Percentiles rank a stretch among this genome's conserved stretches.
Evolutionary conservation across 805 yeast genomes (phyloP).

Genomic region (Scheffersomyces ergatensis): DNA sequence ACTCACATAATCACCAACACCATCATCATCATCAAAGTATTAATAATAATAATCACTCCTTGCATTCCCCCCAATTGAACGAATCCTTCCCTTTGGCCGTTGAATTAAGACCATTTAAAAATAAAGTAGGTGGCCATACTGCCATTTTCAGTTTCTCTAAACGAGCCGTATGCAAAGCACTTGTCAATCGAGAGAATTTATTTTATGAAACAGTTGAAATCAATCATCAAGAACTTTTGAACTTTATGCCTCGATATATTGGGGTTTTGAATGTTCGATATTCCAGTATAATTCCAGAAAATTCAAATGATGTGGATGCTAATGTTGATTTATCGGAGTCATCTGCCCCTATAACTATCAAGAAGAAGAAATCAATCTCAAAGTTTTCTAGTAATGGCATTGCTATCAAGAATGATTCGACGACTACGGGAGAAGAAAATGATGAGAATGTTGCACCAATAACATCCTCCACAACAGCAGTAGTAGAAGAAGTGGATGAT

Average conservation of each 20-base stretch:
- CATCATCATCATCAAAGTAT: background rate
- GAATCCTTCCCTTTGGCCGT: slow-evolving; percentile 66
- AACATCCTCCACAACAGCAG: slow-evolving; percentile 19
- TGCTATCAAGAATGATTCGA: background rate
- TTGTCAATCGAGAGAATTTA: slow-evolving; percentile 83
- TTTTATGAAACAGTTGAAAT: slow-evolving; percentile 91
- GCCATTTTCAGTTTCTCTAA: slow-evolving; percentile 91
- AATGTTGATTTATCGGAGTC: background rate
- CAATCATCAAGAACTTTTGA: slow-evolving; percentile 69
- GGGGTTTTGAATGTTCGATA: slow-evolving; percentile 94
- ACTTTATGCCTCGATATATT: slow-evolving; percentile 90
- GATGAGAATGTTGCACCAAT: background rate
- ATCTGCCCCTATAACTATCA: background rate
- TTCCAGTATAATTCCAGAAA: slow-evolving; percentile 43
- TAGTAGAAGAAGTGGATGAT: background rate
- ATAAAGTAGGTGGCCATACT: slow-evolving; percentile 97
- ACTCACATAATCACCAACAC: background rate
- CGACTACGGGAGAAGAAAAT: background rate
- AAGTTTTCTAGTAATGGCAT: background rate
- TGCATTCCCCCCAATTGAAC: slow-evolving; percentile 20
- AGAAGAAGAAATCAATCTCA: background rate
- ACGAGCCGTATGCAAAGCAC: slow-evolving; percentile 89
- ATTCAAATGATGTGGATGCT: slow-evolving; percentile 6
- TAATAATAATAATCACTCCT: background rate
- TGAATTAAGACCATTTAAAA: slow-evolving; percentile 85